Evolutionary conservation across 768 basidiomycete genomes (phyloP).

Genomic region (Auricularia heimuer): DNA sequence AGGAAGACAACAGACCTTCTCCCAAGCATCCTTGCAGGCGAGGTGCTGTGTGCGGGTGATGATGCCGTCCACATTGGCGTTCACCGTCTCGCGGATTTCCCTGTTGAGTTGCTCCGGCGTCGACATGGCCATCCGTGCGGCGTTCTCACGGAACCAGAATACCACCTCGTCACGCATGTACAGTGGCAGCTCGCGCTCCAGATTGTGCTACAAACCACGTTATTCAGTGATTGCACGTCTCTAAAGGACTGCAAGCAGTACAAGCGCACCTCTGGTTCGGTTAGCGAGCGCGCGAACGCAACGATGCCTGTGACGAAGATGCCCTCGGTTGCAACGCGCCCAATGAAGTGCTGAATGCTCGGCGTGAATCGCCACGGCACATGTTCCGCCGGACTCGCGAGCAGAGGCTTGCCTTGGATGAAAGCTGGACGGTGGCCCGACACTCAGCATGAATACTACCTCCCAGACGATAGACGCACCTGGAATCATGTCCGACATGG

Average conservation of each 20-base stretch:
- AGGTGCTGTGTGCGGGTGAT: slow-evolving; percentile 74
- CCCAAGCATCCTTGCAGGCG: slow-evolving; percentile 80
- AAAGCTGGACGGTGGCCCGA: slow-evolving; percentile 15
- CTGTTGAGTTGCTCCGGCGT: slow-evolving; percentile 48
- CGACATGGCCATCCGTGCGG: slow-evolving; percentile 45
- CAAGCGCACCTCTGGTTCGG: slow-evolving; percentile 70
- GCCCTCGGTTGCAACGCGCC: slow-evolving; percentile 83
- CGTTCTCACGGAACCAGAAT: slow-evolving; percentile 45
- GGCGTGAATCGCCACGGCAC: slow-evolving; percentile 98
- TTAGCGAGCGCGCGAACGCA: slow-evolving; percentile 83
- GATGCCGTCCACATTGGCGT: slow-evolving; percentile 54
- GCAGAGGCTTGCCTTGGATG: slow-evolving; percentile 32
- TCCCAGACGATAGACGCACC: slow-evolving; percentile 32
- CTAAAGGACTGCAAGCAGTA: not conserved
- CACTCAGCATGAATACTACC: not conserved
- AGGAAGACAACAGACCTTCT: slow-evolving; percentile 42
- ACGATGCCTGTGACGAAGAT: slow-evolving; percentile 78
- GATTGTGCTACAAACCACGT: slow-evolving; percentile 52
- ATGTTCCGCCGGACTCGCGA: slow-evolving; percentile 71
- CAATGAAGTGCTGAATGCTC: slow-evolving; percentile 89
- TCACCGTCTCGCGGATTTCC: slow-evolving; percentile 31
- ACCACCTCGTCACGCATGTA: slow-evolving; percentile 91
- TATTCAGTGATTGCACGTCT: slow-evolving; percentile 3
- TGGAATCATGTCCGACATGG: slow-evolving; percentile 88
- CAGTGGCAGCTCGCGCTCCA: slow-evolving; percentile 85